These are phyloP conservation scores for Clitoria ternatea DNA, from an alignment of 306 rosid genomes.

Conservation along the genomic window DNA sequence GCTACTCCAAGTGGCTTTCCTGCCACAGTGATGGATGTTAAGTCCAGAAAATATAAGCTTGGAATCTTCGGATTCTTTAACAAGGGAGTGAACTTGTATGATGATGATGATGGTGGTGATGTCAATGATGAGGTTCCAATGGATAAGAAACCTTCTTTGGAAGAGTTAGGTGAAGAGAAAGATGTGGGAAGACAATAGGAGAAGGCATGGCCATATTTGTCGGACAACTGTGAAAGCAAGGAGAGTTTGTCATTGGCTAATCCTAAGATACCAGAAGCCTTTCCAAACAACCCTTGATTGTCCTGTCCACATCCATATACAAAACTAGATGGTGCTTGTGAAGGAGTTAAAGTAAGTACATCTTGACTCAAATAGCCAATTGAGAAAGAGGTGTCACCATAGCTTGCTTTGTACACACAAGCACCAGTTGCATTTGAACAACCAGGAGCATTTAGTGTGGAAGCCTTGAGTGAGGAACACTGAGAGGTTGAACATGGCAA, in stretches of 20 bases:
- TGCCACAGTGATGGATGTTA: constrained; percentile 41
- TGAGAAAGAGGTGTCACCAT: constrained; percentile 57
- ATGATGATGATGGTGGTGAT: not conserved
- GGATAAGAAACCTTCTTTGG: constrained; percentile 47
- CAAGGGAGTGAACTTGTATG: constrained; percentile 54
- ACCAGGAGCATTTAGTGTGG: constrained; percentile 52
- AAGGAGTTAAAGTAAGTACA: constrained; percentile 31
- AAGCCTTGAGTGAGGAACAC: constrained; percentile 41
- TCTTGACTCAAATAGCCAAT: constrained; percentile 55
- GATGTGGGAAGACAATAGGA: constrained; percentile 67
- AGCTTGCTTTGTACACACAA: constrained; percentile 49
- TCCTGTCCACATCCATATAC: constrained; percentile 59
- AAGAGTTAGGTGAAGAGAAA: constrained; percentile 20
- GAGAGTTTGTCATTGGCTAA: constrained; percentile 47
- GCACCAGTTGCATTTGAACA: constrained; percentile 26
- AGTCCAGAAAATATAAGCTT: constrained; percentile 38
- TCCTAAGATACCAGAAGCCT: constrained; percentile 47
- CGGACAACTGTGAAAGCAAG: constrained; percentile 39
- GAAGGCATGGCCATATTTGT: constrained; percentile 48
- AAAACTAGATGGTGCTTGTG: constrained; percentile 34
- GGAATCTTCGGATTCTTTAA: constrained; percentile 29
- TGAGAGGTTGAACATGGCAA: constrained; percentile 35
- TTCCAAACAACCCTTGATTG: constrained; percentile 58
- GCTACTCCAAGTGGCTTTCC: constrained; percentile 38
- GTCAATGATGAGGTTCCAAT: constrained; percentile 46